phyloP scores from a whole-genome alignment of 2,329 filamentous ascomycete genomes.

The Scedosporium minutisporum region DNA sequence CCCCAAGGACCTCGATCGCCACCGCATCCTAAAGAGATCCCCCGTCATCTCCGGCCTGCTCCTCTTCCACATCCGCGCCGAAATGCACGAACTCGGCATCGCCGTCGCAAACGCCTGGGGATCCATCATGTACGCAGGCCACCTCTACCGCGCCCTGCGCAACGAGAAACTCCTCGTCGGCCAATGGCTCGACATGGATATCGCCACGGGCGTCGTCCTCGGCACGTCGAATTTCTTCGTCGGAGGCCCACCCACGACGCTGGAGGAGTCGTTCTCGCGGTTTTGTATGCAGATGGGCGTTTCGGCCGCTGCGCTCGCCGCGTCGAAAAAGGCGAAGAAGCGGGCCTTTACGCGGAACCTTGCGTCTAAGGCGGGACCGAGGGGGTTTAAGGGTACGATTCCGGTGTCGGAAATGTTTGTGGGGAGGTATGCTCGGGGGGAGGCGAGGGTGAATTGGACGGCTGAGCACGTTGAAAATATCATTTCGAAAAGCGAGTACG shows the following conservation, averaged over 20 bases:
- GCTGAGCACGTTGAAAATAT: slow-evolving; percentile 25
- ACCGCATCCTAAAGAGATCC: slow-evolving; percentile 23
- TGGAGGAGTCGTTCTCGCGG: slow-evolving; percentile 24
- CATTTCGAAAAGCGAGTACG: slow-evolving; percentile 19
- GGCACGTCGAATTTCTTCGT: slow-evolving; percentile 24
- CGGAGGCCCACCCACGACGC: slow-evolving; percentile 20
- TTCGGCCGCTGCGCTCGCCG: slow-evolving; percentile 21
- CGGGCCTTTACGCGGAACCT: not conserved
- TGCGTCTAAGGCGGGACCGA: not conserved
- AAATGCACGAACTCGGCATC: slow-evolving; percentile 22
- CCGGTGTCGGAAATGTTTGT: slow-evolving; percentile 27
- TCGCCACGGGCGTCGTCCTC: slow-evolving; percentile 17
- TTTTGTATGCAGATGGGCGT: slow-evolving; percentile 28
- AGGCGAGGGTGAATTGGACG: slow-evolving; percentile 18
- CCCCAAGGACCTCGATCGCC: slow-evolving; percentile 8
- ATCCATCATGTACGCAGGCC: slow-evolving; percentile 23
- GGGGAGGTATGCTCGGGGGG: slow-evolving; percentile 19
- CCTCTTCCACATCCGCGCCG: slow-evolving; percentile 23
- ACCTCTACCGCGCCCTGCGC: slow-evolving; percentile 31
- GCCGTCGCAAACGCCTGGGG: slow-evolving; percentile 26
- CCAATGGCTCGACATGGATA: slow-evolving; percentile 31
- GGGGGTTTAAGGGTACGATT: slow-evolving; percentile 13
- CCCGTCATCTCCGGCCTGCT: slow-evolving; percentile 28
- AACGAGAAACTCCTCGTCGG: slow-evolving; percentile 17
- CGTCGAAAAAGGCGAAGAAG: slow-evolving; percentile 11